phyloP scores from a whole-genome alignment of 441 rosid genomes.

The Syzygium malaccense region DNA sequence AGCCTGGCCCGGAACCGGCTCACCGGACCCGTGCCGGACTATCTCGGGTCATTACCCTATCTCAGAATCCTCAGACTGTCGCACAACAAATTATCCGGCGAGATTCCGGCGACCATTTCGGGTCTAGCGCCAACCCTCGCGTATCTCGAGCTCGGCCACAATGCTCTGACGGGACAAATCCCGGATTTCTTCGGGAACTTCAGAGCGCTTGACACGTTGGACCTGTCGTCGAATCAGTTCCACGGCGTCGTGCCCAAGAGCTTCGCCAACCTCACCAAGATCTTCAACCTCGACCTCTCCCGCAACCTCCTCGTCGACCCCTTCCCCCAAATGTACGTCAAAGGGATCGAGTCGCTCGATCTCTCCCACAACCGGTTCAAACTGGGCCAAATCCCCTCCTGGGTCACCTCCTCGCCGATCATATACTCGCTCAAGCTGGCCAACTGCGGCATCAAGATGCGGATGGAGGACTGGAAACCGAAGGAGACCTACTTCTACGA shows the following conservation, averaged over 20 bases:
- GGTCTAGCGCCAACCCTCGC: conserved; percentile 33
- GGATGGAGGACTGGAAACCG: conserved; percentile 49
- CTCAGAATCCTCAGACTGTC: conserved; percentile 40
- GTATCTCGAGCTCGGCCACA: conserved; percentile 52
- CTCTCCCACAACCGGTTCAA: conserved; percentile 53
- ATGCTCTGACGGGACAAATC: conserved; percentile 40
- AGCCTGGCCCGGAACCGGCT: conserved; percentile 37
- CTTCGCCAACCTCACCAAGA: conserved; percentile 57
- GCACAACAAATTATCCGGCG: conserved; percentile 40
- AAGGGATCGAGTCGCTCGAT: conserved; percentile 69
- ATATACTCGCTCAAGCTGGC: conserved; percentile 65
- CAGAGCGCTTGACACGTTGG: conserved; percentile 50
- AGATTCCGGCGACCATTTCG: conserved; percentile 39
- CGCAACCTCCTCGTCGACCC: conserved; percentile 49
- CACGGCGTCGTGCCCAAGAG: conserved; percentile 42
- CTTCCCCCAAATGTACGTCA: conserved; percentile 50
- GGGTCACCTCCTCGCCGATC: conserved; percentile 65
- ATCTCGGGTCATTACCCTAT: conserved; percentile 32
- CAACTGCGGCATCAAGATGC: conserved; percentile 58
- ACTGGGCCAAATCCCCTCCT: conserved; percentile 48
- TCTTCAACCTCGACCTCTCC: conserved; percentile 63
- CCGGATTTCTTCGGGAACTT: conserved; percentile 54
- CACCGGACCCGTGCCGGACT: conserved; percentile 40
- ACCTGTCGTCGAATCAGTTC: conserved; percentile 50
- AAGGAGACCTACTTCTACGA: conserved; percentile 55